A percentile compares a stretch with the other conserved stretches of the same genome.
Conservation (phyloP, 495 filamentous ascomycete species). For the Neurospora sp. region DNA sequence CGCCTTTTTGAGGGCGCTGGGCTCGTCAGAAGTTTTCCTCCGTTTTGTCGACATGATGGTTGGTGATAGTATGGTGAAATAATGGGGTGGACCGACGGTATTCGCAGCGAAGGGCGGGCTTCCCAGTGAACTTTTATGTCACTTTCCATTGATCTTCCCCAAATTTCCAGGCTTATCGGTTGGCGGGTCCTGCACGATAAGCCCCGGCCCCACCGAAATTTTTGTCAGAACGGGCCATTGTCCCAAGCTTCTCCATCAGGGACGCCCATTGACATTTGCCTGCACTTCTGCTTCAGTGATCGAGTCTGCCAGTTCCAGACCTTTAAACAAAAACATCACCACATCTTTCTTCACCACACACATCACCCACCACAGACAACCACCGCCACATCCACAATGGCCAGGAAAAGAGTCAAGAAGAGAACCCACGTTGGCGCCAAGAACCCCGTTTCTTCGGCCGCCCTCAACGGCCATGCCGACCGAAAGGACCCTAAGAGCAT, state of each 20-base stretch:
- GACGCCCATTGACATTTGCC: background rate
- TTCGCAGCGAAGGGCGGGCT: background rate
- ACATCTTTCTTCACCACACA: background rate
- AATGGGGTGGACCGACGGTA: background rate
- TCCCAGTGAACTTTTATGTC: background rate
- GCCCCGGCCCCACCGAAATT: conserved; percentile 21
- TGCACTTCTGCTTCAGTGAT: conserved; percentile 2
- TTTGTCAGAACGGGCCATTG: background rate
- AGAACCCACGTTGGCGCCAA: conserved; percentile 69
- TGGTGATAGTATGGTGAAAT: background rate
- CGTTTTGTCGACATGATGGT: conserved; percentile 19
- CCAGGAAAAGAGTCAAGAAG: conserved; percentile 75
- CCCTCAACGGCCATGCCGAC: conserved; percentile 28
- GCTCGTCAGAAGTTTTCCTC: conserved; percentile 14
- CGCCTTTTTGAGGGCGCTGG: background rate
- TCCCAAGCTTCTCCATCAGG: background rate
- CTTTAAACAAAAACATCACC: conserved; percentile 1
- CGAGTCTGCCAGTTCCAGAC: background rate
- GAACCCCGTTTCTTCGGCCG: conserved; percentile 40
- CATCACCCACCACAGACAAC: background rate
- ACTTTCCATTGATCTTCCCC: background rate
- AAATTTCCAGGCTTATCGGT: conserved; percentile 9
- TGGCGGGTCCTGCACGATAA: conserved; percentile 14
- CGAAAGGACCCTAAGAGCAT: conserved; percentile 79
- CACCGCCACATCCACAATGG: conserved; percentile 46